Evolutionary conservation across 148 eudicot genomes (phyloP).

Genomic region (Suaeda aralocaspica): DNA sequence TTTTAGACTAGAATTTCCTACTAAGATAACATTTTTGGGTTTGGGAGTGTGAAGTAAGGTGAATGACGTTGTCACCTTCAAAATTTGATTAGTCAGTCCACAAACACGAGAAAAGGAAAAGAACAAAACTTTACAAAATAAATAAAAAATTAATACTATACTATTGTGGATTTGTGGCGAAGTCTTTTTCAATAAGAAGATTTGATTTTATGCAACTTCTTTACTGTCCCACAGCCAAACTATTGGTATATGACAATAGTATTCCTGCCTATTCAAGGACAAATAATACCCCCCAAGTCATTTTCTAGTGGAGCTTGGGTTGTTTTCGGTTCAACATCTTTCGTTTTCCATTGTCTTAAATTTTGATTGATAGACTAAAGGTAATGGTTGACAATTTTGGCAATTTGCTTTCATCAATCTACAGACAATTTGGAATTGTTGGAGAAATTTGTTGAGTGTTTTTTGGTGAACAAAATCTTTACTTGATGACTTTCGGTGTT

Average conservation of each 20-base stretch:
- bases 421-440: neutral
- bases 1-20: too few species aligned
- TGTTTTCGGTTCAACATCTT: conserved; percentile 22
- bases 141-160: too few species aligned
- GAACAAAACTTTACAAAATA: neutral
- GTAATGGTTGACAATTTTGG: conserved; percentile 23
- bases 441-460: neutral
- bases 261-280: conserved; percentile 12
- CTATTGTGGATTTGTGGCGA: neutral
- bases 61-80: too few species aligned
- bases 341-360: conserved; percentile 16
- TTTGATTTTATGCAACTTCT: conserved; percentile 18
- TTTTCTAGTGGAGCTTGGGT: conserved; percentile 14
- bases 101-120: neutral
- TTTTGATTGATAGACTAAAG: conserved; percentile 17
- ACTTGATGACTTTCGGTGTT: neutral
- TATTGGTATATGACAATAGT: conserved; percentile 18
- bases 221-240: conserved; percentile 18
- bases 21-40: too few species aligned
- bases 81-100: conserved; percentile 4
- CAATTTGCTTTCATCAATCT: conserved; percentile 17
- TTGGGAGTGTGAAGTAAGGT: too few species aligned
- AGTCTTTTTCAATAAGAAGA: conserved; percentile 24
- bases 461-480: neutral
- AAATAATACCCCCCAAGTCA: conserved; percentile 20